These are phyloP conservation scores for Zygotorulaspora danielsina DNA, from an alignment of 805 yeast species.

Conservation along the genomic window DNA sequence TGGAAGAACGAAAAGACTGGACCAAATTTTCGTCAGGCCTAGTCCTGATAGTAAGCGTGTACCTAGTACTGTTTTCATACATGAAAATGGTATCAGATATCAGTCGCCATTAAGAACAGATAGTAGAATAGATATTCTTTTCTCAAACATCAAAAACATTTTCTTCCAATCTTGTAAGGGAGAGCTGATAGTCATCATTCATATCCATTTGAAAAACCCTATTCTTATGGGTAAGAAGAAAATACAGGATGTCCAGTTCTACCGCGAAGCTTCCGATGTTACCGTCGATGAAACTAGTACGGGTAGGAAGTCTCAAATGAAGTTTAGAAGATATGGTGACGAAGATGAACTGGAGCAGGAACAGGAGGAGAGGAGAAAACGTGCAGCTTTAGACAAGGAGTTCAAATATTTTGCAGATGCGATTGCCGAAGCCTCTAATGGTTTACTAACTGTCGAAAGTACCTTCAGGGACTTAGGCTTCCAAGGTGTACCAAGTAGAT, in stretches of 20 bases:
- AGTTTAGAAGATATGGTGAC: conserved; percentile 85
- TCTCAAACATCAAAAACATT: conserved; percentile 85
- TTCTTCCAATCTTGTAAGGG: conserved; percentile 96
- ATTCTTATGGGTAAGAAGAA: conserved; percentile 94
- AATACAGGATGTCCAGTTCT: conserved; percentile 92
- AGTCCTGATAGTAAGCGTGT: conserved; percentile 95
- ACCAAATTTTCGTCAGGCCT: conserved; percentile 87
- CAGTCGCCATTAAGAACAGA: conserved; percentile 82
- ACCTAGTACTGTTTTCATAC: conserved; percentile 86
- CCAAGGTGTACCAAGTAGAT: conserved; percentile 94
- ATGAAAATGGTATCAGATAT: conserved; percentile 93
- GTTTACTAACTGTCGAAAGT: conserved; percentile 79
- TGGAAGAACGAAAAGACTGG: conserved; percentile 81
- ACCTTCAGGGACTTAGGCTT: conserved; percentile 96
- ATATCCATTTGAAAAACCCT: conserved; percentile 87
- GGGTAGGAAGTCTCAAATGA: conserved; percentile 68
- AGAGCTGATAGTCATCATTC: conserved; percentile 87
- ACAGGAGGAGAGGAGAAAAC: conserved; percentile 93
- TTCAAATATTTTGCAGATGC: conserved; percentile 84
- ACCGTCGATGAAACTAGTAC: conserved; percentile 96
- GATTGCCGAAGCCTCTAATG: conserved; percentile 83
- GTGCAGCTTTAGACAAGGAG: conserved; percentile 86
- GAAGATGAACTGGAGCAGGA: conserved; percentile 98
- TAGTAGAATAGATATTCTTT: conserved; percentile 81
- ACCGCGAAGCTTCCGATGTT: conserved; percentile 94